Percentiles rank a stretch among this genome's conserved stretches.
phyloP scores from a whole-genome alignment of 2,329 filamentous ascomycete genomes.

The Fusarium setosum region DNA sequence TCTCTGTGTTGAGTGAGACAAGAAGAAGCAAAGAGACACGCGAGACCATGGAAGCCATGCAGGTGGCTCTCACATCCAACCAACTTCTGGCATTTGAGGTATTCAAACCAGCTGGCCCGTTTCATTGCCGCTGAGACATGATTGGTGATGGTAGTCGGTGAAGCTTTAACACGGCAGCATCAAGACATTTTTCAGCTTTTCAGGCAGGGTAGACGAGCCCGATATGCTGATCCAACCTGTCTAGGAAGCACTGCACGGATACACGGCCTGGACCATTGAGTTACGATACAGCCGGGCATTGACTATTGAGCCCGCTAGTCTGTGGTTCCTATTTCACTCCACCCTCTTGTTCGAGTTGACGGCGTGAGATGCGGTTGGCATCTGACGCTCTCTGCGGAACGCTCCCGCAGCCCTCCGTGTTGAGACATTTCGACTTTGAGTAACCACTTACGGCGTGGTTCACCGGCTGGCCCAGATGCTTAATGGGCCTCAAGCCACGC shows the following conservation, averaged over 20 bases:
- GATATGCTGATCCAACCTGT: background rate
- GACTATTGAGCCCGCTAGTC: no score
- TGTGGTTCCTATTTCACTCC: no score
- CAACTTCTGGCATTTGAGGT: background rate
- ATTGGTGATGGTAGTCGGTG: conserved; percentile 2
- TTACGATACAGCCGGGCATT: background rate
- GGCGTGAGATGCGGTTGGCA: background rate
- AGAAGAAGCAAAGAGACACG: conserved; percentile 24
- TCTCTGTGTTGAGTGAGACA: conserved; percentile 16
- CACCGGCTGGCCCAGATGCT: background rate
- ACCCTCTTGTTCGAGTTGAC: background rate
- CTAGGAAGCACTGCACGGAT: background rate
- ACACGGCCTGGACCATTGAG: background rate
- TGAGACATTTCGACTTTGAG: conserved; percentile 14
- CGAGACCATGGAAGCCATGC: conserved; percentile 13
- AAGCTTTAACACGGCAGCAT: background rate
- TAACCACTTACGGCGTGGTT: conserved; percentile 20
- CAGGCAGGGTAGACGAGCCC: background rate
- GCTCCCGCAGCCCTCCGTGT: background rate
- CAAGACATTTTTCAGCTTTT: background rate
- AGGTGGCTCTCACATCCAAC: conserved; percentile 11
- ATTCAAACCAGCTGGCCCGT: background rate
- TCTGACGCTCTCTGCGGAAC: conserved; percentile 8
- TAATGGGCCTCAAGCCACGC: conserved; percentile 20
- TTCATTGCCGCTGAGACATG: conserved; percentile 1